These are phyloP conservation scores for Ramalina peruviana DNA, from an alignment of 495 filamentous ascomycete genomes.

Conservation along the genomic window DNA sequence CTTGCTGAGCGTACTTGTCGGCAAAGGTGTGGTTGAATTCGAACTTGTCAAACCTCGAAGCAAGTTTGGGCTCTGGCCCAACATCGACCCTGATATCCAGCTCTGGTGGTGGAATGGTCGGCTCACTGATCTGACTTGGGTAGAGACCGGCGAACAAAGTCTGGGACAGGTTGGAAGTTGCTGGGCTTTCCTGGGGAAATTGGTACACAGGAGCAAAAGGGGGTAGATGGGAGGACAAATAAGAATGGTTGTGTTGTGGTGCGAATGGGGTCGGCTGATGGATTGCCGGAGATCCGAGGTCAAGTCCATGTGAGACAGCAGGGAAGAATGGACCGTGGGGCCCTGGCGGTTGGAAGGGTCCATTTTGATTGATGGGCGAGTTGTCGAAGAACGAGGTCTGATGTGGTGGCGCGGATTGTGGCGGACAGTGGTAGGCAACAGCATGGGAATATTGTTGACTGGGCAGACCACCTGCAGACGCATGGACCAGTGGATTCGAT, in stretches of 20 bases:
- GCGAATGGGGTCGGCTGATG: not conserved
- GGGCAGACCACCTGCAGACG: not conserved
- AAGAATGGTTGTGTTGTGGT: not conserved
- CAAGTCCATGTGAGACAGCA: not conserved
- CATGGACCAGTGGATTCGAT: not conserved
- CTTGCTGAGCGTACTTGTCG: not conserved
- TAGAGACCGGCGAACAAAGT: not conserved
- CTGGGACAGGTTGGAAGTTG: not conserved
- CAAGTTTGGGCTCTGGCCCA: conserved; percentile 1
- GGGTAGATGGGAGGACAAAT: not conserved
- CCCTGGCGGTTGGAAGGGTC: conserved; percentile 3
- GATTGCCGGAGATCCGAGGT: not conserved
- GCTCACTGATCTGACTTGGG: not conserved
- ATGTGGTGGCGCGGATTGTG: conserved; percentile 16
- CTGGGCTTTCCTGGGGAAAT: not conserved
- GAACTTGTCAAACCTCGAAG: conserved; percentile 1
- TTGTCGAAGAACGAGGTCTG: conserved; percentile 14
- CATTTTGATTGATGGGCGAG: conserved; percentile 8
- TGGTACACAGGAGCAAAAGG: not conserved
- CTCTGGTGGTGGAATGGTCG: not conserved
- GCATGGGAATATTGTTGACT: conserved; percentile 1
- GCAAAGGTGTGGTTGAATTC: not conserved
- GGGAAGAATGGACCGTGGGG: conserved; percentile 4
- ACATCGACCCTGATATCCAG: conserved; percentile 3
- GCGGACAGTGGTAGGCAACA: conserved; percentile 10